Evolutionary conservation across 768 basidiomycete genomes (phyloP).

Genomic region (Lyophyllum shimeji): DNA sequence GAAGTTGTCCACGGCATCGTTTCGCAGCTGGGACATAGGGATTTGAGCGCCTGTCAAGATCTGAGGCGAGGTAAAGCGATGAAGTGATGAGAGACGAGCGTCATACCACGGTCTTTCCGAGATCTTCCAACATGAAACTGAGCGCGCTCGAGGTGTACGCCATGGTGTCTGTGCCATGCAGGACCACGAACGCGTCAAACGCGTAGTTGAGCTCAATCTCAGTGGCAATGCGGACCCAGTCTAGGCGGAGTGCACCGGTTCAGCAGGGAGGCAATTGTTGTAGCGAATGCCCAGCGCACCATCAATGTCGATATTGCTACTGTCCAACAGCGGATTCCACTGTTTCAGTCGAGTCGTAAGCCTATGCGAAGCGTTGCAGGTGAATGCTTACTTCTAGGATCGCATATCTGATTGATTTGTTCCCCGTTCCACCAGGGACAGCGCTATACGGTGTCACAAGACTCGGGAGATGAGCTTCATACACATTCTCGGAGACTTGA

Average conservation of each 20-base stretch:
- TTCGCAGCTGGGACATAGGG: conserved; percentile 86
- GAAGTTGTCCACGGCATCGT: conserved; percentile 92
- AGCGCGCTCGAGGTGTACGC: conserved; percentile 86
- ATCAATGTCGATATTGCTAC: conserved; percentile 83
- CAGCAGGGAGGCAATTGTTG: not conserved
- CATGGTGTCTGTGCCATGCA: conserved; percentile 94
- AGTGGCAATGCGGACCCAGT: conserved; percentile 88
- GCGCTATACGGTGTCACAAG: conserved; percentile 76
- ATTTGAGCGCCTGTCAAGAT: conserved; percentile 94
- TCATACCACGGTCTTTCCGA: conserved; percentile 85
- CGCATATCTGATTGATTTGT: conserved; percentile 81
- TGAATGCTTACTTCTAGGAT: conserved; percentile 64
- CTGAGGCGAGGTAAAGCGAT: conserved; percentile 34
- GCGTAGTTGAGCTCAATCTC: conserved; percentile 93
- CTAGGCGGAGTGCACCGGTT: conserved; percentile 34
- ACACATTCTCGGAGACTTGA: conserved; percentile 60
- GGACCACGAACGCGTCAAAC: conserved; percentile 89
- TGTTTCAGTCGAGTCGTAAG: conserved; percentile 28
- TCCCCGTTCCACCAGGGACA: conserved; percentile 56
- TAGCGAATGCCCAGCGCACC: conserved; percentile 40
- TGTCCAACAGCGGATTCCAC: conserved; percentile 89
- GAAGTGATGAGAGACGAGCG: not conserved
- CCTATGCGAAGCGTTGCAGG: conserved; percentile 6
- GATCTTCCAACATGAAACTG: conserved; percentile 88
- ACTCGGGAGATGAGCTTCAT: conserved; percentile 72